Base-by-base conservation (phyloP, 2,329 filamentous ascomycete species). In the Exophiala sp. region DNA sequence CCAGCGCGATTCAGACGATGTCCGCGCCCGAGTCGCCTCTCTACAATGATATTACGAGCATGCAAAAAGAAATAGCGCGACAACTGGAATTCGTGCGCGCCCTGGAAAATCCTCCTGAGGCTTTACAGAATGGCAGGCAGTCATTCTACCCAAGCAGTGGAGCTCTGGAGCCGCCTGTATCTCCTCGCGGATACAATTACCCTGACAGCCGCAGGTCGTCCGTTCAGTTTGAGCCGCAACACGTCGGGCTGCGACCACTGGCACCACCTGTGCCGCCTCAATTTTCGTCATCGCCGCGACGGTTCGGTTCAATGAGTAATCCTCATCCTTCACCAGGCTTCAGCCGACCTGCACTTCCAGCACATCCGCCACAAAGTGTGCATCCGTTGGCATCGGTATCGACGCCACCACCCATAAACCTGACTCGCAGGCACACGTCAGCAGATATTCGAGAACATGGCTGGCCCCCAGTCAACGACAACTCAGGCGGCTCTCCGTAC, bases 381-480 rank as follows among this genome's bases (percentile, higher is more conserved):
- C 82, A 84, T 66, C 82, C 82, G 14, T 72, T 82, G 34, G 77
- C 80, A n/a, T 76, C 74, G 50, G 77, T 77, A 53, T 72, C 75
- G 16, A 82, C 82, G 35, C 57, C 56, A n/a, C 79, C 81, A 20
- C 79, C 81, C 1, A 81, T 83, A 52, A 91, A 84, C 64, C 78
- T 96, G 43, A 82, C 85, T 41, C 85, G 92, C 59, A 84, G 92
- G 57, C 94, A 99, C 72, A 99, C 94, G 1, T 92, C 91, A 36
- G 94, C 94, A 54, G 94, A 99, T 68, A 97, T 99, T 63, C 86
- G 94, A 49, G 87, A 91, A 64, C 87, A 91, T 67, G 89, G 87
- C 35, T 92, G 88, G 84, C 86, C 78, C 78, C 51, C 55, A 18
- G 6, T 77, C 69, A 59, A 75, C 36, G 72, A 14, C 68, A 58